Percentiles rank a stretch among this genome's conserved stretches.
phyloP scores from a whole-genome alignment of 2,329 filamentous ascomycete genomes.

The Pyricularia sp. region DNA sequence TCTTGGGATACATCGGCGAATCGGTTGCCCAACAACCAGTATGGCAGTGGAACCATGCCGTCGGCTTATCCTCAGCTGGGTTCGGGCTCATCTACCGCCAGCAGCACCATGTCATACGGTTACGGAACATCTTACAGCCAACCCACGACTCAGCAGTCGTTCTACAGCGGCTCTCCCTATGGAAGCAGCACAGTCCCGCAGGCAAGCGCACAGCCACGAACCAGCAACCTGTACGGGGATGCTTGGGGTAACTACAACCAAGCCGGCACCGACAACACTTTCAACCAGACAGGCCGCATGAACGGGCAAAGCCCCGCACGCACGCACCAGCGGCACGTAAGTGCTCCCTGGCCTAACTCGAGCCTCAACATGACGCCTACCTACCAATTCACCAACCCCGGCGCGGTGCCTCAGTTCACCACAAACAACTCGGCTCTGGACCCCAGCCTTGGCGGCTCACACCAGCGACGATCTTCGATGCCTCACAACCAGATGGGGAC shows the following conservation, averaged over 20 bases:
- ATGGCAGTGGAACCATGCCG: not conserved
- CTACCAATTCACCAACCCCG: not conserved
- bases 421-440: not conserved
- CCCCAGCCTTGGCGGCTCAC: not conserved
- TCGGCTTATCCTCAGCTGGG: not conserved
- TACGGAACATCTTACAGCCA: not conserved
- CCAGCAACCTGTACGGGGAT: not conserved
- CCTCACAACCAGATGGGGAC: slow-evolving; percentile 1
- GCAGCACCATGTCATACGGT: slow-evolving; percentile 1
- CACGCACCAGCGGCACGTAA: slow-evolving; percentile 1
- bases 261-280: not conserved
- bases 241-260: not conserved
- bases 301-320: not conserved
- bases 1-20: not conserved
- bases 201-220: not conserved
- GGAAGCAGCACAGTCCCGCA: not conserved
- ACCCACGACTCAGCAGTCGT: not conserved
- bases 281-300: not conserved
- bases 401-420: not conserved
- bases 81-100: not conserved
- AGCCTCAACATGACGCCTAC: not conserved
- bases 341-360: slow-evolving; percentile 1
- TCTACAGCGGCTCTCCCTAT: not conserved
- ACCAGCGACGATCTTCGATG: slow-evolving; percentile 1
- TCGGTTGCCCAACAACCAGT: not conserved